Evolutionary conservation across 1,284 basidiomycete genomes (phyloP).

Genomic region (Ceratobasidium papillatum): DNA sequence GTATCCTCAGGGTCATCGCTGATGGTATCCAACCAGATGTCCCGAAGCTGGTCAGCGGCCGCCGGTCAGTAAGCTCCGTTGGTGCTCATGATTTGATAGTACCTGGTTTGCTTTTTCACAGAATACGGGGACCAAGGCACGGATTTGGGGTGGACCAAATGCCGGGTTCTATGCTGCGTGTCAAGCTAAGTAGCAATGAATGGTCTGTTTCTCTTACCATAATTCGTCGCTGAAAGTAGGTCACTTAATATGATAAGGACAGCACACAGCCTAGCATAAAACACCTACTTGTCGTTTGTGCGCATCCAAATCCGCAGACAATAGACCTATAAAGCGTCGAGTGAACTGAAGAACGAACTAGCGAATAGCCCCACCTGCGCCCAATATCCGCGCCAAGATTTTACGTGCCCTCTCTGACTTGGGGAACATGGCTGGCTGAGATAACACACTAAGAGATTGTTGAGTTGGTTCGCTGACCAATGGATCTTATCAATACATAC

Average conservation of each 20-base stretch:
- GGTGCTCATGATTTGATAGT: neutral
- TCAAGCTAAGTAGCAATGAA: neutral
- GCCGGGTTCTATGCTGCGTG: constrained; percentile 35
- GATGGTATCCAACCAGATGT: constrained; percentile 40
- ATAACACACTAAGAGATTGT: neutral
- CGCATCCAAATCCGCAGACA: constrained; percentile 19
- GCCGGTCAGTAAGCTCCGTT: neutral
- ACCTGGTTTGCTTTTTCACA: constrained; percentile 43
- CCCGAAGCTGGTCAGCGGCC: constrained; percentile 40
- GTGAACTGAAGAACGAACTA: neutral
- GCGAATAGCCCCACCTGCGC: constrained; percentile 22
- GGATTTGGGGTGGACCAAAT: constrained; percentile 41
- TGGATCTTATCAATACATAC: neutral
- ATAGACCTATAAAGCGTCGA: neutral
- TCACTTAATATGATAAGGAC: neutral
- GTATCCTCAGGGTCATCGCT: neutral
- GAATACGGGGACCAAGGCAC: constrained; percentile 38
- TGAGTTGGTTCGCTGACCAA: neutral
- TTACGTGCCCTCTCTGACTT: neutral
- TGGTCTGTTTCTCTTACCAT: constrained; percentile 15
- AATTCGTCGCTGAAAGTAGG: constrained; percentile 40
- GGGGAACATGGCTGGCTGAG: constrained; percentile 2
- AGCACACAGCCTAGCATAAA: neutral
- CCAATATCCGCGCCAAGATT: constrained; percentile 3
- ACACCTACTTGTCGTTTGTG: constrained; percentile 28